These are phyloP conservation scores for Xylaria castorea DNA, from an alignment of 495 filamentous ascomycete genomes.

Conservation along the genomic window DNA sequence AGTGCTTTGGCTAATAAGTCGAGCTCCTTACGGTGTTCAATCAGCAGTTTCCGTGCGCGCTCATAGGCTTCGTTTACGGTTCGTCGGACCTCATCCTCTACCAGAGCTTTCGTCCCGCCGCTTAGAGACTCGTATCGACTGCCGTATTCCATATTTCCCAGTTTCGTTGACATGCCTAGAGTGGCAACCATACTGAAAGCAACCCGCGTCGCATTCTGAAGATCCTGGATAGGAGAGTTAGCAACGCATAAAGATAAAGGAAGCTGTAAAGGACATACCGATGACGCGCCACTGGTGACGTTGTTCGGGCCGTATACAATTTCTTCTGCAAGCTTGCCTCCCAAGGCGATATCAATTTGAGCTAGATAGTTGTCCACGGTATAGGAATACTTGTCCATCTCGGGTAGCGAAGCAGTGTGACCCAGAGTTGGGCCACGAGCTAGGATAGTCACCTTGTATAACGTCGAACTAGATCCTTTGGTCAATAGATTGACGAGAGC, in stretches of 20 bases:
- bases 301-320: conserved; percentile 86
- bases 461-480: conserved; percentile 65
- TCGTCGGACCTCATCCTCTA: conserved; percentile 85
- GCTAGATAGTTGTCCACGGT: conserved; percentile 76
- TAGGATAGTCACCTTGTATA: conserved; percentile 98
- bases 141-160: conserved; percentile 88
- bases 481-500: conserved; percentile 87
- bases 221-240: conserved; percentile 63
- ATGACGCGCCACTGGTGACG: conserved; percentile 81
- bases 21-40: conserved; percentile 76
- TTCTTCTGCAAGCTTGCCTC: conserved; percentile 94
- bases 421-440: conserved; percentile 86
- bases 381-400: conserved; percentile 86
- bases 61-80: conserved; percentile 81
- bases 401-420: conserved; percentile 81
- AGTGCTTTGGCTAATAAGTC: conserved; percentile 86
- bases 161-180: conserved; percentile 84
- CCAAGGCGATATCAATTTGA: conserved; percentile 81
- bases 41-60: conserved; percentile 76
- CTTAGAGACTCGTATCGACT: conserved; percentile 82
- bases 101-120: conserved; percentile 79
- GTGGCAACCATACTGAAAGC: conserved; percentile 86
- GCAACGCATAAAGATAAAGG: neutral
- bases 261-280: conserved; percentile 59
- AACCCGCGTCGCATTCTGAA: conserved; percentile 75